Evolutionary conservation across 495 filamentous ascomycete species (phyloP), one percentile per base, ranked within the genome.

Genomic region (Penicillium taxi): DNA sequence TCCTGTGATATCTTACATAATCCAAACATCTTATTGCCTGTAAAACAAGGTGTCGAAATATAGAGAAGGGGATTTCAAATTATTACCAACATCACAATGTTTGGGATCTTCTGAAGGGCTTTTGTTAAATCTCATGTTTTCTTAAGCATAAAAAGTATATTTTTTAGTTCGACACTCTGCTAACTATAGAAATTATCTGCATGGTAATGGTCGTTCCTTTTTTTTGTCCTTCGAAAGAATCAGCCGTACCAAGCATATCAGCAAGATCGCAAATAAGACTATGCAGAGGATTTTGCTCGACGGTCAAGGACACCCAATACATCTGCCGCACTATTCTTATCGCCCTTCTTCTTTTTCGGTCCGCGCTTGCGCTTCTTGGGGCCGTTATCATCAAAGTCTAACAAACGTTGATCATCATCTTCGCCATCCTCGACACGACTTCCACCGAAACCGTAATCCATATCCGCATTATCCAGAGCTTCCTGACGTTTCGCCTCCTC

Each of bases 401-500:
- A 58, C 52, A 84, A 78, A 27, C 86, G 66, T 15, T 71, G 25
- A 27, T 46, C 78, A 1, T 81, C 71, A 32, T 94, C 88, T 25
- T 82, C 86, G 26, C 80, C 82, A 48, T 94, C 88, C 30, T 81
- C 86, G 40, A 81, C 74, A 15, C 87, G 75, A 45, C 81, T 87
- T 11, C 81, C 81, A 5, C 93, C 91, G 53, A 98, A 96, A 21
- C 87, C 91, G 59, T 95, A 69, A 48, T 98, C 91, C 65, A 98
- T 74, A 61, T 98, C 91, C 27, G 88, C 84, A 8, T 84, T 78
- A 61, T 98, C 91, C 27, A 89, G 74, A 43, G 83, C 82, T 27
- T 80, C 74, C 5, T 52, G 57, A 5, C 63, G 62, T 17, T 54
- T 59, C 5, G 59, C 62, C 28, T 78, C 73, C 45, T 84, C 75